Base-by-base conservation (phyloP, 345 rosid genomes). In the Fremontodendron californicum region DNA sequence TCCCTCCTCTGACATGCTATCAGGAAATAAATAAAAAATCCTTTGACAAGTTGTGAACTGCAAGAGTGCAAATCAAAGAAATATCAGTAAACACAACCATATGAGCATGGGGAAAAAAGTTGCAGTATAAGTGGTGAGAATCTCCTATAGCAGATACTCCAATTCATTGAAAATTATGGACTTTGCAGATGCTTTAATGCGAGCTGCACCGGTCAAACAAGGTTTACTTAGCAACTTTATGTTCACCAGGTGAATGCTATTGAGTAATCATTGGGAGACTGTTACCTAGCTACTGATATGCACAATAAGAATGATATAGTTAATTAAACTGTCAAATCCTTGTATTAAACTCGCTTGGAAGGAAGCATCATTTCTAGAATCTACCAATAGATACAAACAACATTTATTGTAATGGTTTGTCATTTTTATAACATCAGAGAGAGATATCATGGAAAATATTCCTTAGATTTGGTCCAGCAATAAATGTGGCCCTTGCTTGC, bases 391-490 rank as follows among this genome's bases (percentile, higher is more conserved):
- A 79, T 40, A 21, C 12, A 67, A 75, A 13, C 52, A 75, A 16
- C 40, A 66, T 48, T 2, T 16, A 63, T 35, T 19, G 25, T 33
- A 79, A 35, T 46, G 40, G 33, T 74, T 65, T 19, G 23, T 13
- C 65, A 39, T 72, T 5, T 42, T 7, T 12, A 52, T 48, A 73
- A 40, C 35, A 39, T 15, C 7, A 48, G 69, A 54, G 25, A 63
- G 39, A 73, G 9, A 52, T 51, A 57, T 43, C 23, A 5, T 5
- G 29, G 73, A 6, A 80, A 68, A 75, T 65, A 58, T 63, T 75
- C 75, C 61, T 4, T 3, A 76, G 74, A 60, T 73, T 70, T 73
- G 74, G 80, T 79, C 79, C 78, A 35, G 40, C 6, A 29, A 65
- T 2, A 51, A 25, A 27, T 31, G 75, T 76, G 82, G 80, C 64